Conservation (phyloP, 441 rosid genomes). For the Theobroma grandiflorum region DNA sequence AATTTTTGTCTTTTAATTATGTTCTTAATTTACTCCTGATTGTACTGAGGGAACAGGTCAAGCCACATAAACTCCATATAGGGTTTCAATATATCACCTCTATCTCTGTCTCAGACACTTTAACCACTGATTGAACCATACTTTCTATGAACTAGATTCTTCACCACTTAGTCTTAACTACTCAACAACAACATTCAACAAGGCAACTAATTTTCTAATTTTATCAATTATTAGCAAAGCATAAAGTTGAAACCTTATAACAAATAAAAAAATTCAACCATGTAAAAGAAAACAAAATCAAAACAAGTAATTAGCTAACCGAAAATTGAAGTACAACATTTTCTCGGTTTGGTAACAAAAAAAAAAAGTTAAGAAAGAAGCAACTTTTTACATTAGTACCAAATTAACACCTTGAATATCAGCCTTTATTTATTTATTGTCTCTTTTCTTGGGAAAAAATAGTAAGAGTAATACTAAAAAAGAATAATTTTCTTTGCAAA, state of each 20-base stretch:
- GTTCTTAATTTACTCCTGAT: background rate
- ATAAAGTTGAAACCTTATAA: background rate
- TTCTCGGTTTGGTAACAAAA: background rate
- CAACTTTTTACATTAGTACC: background rate
- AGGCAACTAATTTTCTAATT: background rate
- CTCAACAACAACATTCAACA: background rate
- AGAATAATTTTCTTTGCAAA: background rate
- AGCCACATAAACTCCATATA: too few relatives aligned
- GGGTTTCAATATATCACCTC: background rate
- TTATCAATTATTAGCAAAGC: background rate
- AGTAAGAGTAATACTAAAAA: background rate
- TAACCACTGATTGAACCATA: background rate
- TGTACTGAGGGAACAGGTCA: too few relatives aligned
- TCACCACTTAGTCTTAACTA: background rate
- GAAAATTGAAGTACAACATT: background rate
- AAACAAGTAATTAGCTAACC: background rate
- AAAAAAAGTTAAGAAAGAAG: background rate
- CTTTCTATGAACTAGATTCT: background rate
- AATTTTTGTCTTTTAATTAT: background rate
- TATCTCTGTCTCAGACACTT: background rate
- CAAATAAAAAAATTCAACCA: background rate
- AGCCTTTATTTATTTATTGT: background rate
- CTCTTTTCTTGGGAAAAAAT: background rate
- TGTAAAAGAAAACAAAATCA: background rate
- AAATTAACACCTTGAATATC: background rate